Base-by-base conservation (phyloP, 2,329 filamentous ascomycete species). In the Colletotrichum sansevieriae region DNA sequence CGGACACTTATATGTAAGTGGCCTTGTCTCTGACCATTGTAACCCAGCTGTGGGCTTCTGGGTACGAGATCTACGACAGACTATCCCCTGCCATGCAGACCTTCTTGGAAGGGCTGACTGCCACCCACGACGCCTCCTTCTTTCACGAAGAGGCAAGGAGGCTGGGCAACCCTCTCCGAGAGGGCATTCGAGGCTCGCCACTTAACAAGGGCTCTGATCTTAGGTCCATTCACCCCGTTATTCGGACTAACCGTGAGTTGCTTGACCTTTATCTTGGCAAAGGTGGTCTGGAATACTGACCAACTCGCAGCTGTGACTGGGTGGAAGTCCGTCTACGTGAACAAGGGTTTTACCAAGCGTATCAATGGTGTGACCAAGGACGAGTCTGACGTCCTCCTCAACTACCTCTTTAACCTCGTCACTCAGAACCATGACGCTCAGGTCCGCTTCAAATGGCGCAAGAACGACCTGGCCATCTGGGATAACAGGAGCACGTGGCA, bases 401-500 rank as follows among this genome's bases (percentile, higher is more conserved):
- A 74, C 13, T 86, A 85, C 69, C 79, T 85, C 49, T 81, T 84
- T 71, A 81, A 82, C 67, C 73, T 87, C 11, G 78, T 85, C 11
- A 81, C 82, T 6, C 79, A 86, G 73, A 89, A 89, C 73, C 86
- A 88, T 69, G 87, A 89, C 72, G 79, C 83, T 0, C 86, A 88
- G 73, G 85, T 88, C 9, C 80, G 87, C 4, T 87, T 84, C 73
- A 80, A 80, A 60, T 88, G 85, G 85, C 79, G 77, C 61, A 78
- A 82, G 73, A 86, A 87, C 64, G 85, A 88, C 72, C 74, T 84
- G 4, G 86, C 88, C 1, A 89, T 92, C 71, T 92, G 90, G 90
- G 90, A 92, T 74, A 92, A 92, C 73, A 78, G 83, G 58, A 83
- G 78, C 35, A 84, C 80, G 11, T 82, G 79, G 71, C 83, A 85